Conservation (phyloP, 169 alveolate species). For the Babesia ovata region DNA sequence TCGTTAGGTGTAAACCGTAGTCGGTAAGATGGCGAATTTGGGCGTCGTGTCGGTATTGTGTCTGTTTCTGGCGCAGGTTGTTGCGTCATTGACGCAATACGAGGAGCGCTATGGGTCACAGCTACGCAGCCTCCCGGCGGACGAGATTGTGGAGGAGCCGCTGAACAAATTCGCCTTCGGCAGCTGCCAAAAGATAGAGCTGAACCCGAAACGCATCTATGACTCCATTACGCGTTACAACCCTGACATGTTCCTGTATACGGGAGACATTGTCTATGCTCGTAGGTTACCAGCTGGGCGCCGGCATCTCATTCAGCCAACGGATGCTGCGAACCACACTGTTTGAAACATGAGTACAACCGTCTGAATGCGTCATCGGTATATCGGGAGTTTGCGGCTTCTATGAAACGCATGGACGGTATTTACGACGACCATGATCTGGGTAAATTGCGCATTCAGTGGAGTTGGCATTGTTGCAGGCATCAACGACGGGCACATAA, state of each 20-base stretch:
- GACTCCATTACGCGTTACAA: slow-evolving; percentile 46
- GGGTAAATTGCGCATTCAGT: slow-evolving; percentile 53
- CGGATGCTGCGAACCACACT: slow-evolving; percentile 68
- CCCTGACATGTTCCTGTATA: slow-evolving; percentile 82
- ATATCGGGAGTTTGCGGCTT: slow-evolving; percentile 54
- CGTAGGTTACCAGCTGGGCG: slow-evolving; percentile 12
- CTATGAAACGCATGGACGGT: slow-evolving; percentile 74
- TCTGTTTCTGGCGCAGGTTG: background rate
- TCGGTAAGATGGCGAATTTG: too few relatives aligned
- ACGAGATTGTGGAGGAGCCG: slow-evolving; percentile 52
- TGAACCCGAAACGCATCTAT: slow-evolving; percentile 28
- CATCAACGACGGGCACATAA: slow-evolving; percentile 77
- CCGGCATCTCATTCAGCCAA: slow-evolving; percentile 13
- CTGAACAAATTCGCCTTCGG: slow-evolving; percentile 61
- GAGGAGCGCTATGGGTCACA: slow-evolving; percentile 24
- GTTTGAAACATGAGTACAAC: slow-evolving; percentile 67
- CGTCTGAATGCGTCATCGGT: slow-evolving; percentile 53
- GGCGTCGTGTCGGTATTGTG: background rate
- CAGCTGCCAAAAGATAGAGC: slow-evolving; percentile 64
- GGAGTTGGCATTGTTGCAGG: slow-evolving; percentile 20
- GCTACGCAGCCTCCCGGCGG: slow-evolving; percentile 18
- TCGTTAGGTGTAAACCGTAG: too few relatives aligned
- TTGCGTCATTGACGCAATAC: background rate
- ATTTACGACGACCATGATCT: slow-evolving; percentile 86
- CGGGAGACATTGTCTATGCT: slow-evolving; percentile 81